Percentiles rank a stretch among this genome's conserved stretches.
These are phyloP conservation scores for Schizosaccharomyces lindneri DNA, from an alignment of 805 yeast species.

Conservation along the genomic window DNA sequence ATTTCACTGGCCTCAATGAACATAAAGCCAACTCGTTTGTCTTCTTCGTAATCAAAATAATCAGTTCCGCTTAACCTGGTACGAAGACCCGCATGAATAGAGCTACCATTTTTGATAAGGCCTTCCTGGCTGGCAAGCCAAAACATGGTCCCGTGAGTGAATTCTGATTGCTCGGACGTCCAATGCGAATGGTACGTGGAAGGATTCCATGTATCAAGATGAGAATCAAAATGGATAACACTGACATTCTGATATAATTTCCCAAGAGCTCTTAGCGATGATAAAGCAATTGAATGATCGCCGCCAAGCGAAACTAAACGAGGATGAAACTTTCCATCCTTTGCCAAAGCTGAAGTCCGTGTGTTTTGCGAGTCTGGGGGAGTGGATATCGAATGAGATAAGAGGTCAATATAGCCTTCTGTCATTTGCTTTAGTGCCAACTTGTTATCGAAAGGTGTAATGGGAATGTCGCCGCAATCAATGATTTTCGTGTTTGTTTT, in stretches of 20 bases:
- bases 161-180: conserved; percentile 31
- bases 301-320: conserved; percentile 55
- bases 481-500: conserved; percentile 10
- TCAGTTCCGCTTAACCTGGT: conserved; percentile 28
- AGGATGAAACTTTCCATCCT: conserved; percentile 20
- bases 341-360: not conserved
- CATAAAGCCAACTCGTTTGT: conserved; percentile 40
- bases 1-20: conserved; percentile 52
- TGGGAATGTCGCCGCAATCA: conserved; percentile 48
- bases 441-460: conserved; percentile 41
- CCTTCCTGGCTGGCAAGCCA: conserved; percentile 62
- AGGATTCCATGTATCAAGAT: conserved; percentile 28
- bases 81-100: conserved; percentile 55
- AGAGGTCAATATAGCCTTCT: conserved; percentile 16
- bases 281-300: conserved; percentile 54
- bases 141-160: conserved; percentile 69
- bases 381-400: conserved; percentile 22
- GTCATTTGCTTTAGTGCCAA: conserved; percentile 41
- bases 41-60: conserved; percentile 40
- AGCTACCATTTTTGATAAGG: conserved; percentile 25
- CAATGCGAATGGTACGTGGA: conserved; percentile 21
- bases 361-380: conserved; percentile 10
- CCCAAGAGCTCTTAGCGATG: conserved; percentile 41
- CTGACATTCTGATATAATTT: conserved; percentile 41
- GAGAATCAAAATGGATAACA: conserved; percentile 66